Evolutionary conservation across 352 stramenopile genomes (phyloP), one percentile per base, ranked within the genome.

Genomic region (Albugo candida): DNA sequence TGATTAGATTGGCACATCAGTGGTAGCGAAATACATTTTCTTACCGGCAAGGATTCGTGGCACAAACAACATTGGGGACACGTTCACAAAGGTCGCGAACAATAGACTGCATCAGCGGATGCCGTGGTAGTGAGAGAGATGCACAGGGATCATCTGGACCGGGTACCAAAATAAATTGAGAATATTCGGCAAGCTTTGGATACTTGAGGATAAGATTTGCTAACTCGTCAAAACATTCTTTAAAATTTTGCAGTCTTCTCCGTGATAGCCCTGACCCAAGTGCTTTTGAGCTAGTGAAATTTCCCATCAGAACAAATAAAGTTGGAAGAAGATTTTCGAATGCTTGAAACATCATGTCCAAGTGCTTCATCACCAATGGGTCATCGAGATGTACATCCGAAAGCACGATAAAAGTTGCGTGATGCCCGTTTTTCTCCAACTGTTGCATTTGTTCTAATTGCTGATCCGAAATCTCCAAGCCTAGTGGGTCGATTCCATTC

Each of bases 351-450:
- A 97, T 62, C 21, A 77, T 51, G 49, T 93, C 71, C 31, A 97
- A 66, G 47, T 92, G 82, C 37, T 76, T 71, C 60, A 96, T 75
- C 16, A 95, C 82, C 16, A 79, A 61, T 13, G 81, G 81, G 27
- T 95, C 81, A 60, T 97, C 89, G 53, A 97, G 53, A 58, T 95
- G 76, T 13, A 97, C 81, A 54, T 96, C 83, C 11, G 84, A 95
- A 18, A 97, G 54, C 45, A 97, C 65, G 20, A 96, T 94, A 60
- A 97, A 96, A 47, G 81, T 84, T 6, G 77, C 65, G 36, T 94
- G 71, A 47, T 89, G 72, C 44, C 87, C 81, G 14, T 70, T 62
- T 11, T 60, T 60, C 60, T 96, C 85, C 10, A 95, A 55, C 46
- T 63, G 52, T 36, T 63, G 57, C 41, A 95, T 93, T 42, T 88